These are phyloP conservation scores for Jackrogersella minutella DNA, from an alignment of 495 filamentous ascomycete species.

Conservation along the genomic window DNA sequence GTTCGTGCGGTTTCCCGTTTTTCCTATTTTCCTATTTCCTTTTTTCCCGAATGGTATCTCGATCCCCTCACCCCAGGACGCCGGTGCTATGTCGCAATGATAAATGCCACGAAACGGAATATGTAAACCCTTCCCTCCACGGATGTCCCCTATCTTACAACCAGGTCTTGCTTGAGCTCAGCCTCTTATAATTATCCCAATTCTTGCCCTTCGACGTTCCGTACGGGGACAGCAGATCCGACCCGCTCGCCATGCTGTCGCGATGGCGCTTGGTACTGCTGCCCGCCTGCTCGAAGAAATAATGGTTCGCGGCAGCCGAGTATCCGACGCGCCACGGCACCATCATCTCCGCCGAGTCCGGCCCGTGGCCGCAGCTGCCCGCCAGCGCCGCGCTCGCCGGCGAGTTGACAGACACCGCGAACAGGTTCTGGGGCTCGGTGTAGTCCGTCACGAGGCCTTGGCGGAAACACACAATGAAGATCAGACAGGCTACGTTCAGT, in stretches of 20 bases:
- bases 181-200: slow-evolving; percentile 39
- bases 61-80: not conserved
- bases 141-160: not conserved
- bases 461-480: slow-evolving; percentile 58
- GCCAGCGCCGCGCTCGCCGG: slow-evolving; percentile 62
- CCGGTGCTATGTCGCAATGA: slow-evolving; percentile 25
- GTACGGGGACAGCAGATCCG: slow-evolving; percentile 25
- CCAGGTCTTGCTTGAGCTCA: slow-evolving; percentile 41
- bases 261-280: not conserved
- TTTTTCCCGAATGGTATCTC: slow-evolving; percentile 11
- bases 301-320: slow-evolving; percentile 48
- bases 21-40: not conserved
- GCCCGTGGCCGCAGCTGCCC: slow-evolving; percentile 72
- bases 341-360: slow-evolving; percentile 59
- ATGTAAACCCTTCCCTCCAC: not conserved
- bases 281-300: slow-evolving; percentile 51
- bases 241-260: slow-evolving; percentile 25
- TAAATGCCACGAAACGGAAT: not conserved
- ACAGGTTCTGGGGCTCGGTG: slow-evolving; percentile 77
- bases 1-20: too few relatives aligned
- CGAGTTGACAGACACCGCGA: slow-evolving; percentile 72
- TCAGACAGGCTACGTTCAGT: slow-evolving; percentile 68
- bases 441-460: slow-evolving; percentile 71
- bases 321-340: slow-evolving; percentile 67
- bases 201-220: slow-evolving; percentile 12